Evolutionary conservation across 345 rosid genomes (phyloP).

Genomic region (Murraya paniculata): DNA sequence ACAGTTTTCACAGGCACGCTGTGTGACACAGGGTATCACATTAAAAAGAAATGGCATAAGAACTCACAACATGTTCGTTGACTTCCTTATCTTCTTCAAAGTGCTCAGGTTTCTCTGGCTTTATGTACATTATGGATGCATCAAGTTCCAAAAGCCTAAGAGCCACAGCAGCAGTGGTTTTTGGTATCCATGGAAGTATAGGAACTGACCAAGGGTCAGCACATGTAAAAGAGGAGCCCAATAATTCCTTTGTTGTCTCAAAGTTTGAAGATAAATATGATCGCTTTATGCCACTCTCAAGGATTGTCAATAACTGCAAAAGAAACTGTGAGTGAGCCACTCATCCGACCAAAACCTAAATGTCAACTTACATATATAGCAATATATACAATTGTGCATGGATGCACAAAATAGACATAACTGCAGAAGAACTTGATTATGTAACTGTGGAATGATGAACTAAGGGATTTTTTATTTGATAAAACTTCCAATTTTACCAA

Average conservation of each 20-base stretch:
- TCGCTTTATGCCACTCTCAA: slow-evolving; percentile 73
- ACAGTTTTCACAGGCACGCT: not conserved
- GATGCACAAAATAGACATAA: not conserved
- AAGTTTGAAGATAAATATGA: slow-evolving; percentile 55
- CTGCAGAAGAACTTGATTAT: not conserved
- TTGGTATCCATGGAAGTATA: slow-evolving; percentile 98
- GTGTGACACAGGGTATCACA: not conserved
- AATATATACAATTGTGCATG: not conserved
- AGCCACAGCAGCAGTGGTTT: slow-evolving; percentile 76
- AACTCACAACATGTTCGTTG: slow-evolving; percentile 54
- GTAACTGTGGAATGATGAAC: not conserved
- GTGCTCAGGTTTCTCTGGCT: slow-evolving; percentile 56
- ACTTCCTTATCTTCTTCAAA: slow-evolving; percentile 45
- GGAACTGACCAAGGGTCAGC: slow-evolving; percentile 39
- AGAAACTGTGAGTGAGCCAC: slow-evolving; percentile 15
- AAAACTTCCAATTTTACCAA: not conserved
- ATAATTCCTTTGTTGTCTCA: slow-evolving; percentile 68
- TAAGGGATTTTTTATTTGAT: not conserved
- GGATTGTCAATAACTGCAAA: slow-evolving; percentile 62
- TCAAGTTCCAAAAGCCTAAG: slow-evolving; percentile 86
- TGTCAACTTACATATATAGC: not conserved
- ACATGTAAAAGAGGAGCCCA: slow-evolving; percentile 29
- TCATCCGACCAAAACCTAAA: not conserved
- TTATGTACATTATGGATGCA: slow-evolving; percentile 49
- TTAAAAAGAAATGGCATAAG: not conserved